Conservation (phyloP, 2,329 filamentous ascomycete genomes). For the Trichoderma brevicompactum region DNA sequence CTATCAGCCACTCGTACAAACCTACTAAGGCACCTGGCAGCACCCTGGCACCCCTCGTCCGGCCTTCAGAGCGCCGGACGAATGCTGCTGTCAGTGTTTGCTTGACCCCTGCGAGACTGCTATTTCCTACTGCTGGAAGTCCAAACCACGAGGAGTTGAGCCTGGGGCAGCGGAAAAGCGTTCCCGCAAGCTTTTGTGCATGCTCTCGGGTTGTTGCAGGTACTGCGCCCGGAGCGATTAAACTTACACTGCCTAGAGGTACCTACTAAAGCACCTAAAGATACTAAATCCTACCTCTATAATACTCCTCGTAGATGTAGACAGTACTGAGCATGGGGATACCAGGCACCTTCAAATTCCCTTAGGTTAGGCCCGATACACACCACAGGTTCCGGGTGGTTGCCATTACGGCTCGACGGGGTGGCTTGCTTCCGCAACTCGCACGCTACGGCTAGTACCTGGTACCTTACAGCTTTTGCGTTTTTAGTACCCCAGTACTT, state of each 20-base stretch:
- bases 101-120: slow-evolving; percentile 3
- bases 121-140: not conserved
- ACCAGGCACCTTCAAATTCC: not conserved
- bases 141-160: no score
- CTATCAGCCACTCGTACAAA: not conserved
- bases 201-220: no score
- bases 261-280: no score
- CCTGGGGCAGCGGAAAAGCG: no score
- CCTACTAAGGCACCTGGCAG: not conserved
- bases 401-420: slow-evolving; percentile 15
- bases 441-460: slow-evolving; percentile 1
- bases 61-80: not conserved
- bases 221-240: no score
- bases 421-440: slow-evolving; percentile 20
- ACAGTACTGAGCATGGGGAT: not conserved
- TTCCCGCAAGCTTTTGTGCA: no score
- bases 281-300: no score
- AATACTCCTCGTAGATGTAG: no score
- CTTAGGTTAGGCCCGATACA: not conserved
- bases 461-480: slow-evolving; percentile 2
- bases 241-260: no score
- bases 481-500: not conserved
- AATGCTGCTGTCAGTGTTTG: not conserved
- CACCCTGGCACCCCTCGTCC: not conserved
- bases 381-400: not conserved